These are phyloP conservation scores for Coniferiporia sulphurascens DNA, from an alignment of 1,284 basidiomycete genomes.

Conservation along the genomic window DNA sequence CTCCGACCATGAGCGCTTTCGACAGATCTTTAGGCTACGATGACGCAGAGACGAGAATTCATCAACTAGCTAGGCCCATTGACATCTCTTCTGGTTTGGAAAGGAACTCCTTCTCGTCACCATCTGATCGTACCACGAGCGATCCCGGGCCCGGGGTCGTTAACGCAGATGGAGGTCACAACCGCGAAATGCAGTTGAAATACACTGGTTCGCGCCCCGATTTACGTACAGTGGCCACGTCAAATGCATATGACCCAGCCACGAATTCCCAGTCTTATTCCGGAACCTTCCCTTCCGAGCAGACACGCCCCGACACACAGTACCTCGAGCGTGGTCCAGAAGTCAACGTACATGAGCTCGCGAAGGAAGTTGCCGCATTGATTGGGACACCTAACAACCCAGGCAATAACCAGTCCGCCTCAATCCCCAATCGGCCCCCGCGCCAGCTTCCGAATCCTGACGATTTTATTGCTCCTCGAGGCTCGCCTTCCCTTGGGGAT, in stretches of 20 bases:
- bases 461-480: not conserved
- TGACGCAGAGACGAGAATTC: not conserved
- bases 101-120: not conserved
- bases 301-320: not conserved
- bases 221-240: not conserved
- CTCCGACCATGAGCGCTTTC: not conserved
- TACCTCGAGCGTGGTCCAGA: not conserved
- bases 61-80: not conserved
- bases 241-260: not conserved
- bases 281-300: not conserved
- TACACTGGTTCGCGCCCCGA: not conserved
- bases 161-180: not conserved
- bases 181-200: not conserved
- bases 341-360: conserved; percentile 11
- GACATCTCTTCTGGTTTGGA: not conserved
- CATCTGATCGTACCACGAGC: not conserved
- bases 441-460: conserved; percentile 1
- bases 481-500: not conserved
- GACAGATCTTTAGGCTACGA: not conserved
- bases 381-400: not conserved
- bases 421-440: not conserved
- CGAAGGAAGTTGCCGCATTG: conserved; percentile 15
- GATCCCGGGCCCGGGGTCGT: not conserved
- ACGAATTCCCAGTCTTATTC: not conserved
- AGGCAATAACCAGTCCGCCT: not conserved